Evolutionary conservation across 2,329 filamentous ascomycete species (phyloP).

Genomic region (Talaromyces sp.): DNA sequence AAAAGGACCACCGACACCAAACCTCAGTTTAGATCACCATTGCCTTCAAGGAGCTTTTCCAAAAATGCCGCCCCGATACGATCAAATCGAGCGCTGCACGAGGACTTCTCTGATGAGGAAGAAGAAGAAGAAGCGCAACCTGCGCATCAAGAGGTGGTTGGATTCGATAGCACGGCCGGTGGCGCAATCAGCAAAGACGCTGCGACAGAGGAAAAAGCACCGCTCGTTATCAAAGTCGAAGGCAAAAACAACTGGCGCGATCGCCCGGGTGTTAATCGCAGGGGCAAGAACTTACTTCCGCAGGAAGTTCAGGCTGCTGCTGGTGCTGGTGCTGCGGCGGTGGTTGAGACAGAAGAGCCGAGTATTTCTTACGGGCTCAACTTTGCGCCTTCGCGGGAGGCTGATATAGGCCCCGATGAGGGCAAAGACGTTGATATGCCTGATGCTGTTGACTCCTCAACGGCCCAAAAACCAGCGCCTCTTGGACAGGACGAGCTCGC

Average conservation of each 20-base stretch:
- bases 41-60: neutral
- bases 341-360: conserved; percentile 46
- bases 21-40: conserved; percentile 22
- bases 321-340: conserved; percentile 23
- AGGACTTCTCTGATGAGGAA: conserved; percentile 53
- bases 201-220: conserved; percentile 44
- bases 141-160: conserved; percentile 43
- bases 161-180: conserved; percentile 46
- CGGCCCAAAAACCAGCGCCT: conserved; percentile 27
- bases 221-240: conserved; percentile 73
- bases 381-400: conserved; percentile 30
- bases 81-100: conserved; percentile 28
- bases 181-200: conserved; percentile 35
- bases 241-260: conserved; percentile 71
- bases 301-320: conserved; percentile 47
- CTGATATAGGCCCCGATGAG: conserved; percentile 10
- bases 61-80: conserved; percentile 15
- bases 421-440: conserved; percentile 24
- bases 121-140: conserved; percentile 36
- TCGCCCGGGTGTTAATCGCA: conserved; percentile 41
- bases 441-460: conserved; percentile 13
- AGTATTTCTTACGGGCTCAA: conserved; percentile 51
- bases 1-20: conserved; percentile 17
- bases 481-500: conserved; percentile 58
- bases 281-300: conserved; percentile 55